phyloP scores from a whole-genome alignment of 2,329 filamentous ascomycete genomes.

The Phyllosticta citrichinensis region DNA sequence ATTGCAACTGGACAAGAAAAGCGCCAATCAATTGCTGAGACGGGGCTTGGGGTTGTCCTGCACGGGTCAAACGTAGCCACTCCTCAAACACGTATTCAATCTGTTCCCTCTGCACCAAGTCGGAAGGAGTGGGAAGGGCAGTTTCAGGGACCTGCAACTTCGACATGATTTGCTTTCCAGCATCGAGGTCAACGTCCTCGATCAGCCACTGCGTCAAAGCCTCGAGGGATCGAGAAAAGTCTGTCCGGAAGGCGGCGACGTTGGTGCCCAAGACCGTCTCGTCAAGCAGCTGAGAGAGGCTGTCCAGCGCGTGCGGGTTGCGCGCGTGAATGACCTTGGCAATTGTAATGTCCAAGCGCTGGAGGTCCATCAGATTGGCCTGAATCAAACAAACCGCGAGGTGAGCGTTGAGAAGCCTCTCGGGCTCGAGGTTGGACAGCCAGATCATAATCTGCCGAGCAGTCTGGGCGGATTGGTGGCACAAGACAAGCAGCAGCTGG shows the following conservation, averaged over 20 bases:
- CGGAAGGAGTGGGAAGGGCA: constrained; percentile 45
- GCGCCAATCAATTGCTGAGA: constrained; percentile 56
- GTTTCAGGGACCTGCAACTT: constrained; percentile 48
- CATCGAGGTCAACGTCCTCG: constrained; percentile 57
- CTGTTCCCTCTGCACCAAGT: constrained; percentile 60
- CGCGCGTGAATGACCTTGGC: constrained; percentile 62
- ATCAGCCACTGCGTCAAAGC: constrained; percentile 71
- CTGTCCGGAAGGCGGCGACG: constrained; percentile 68
- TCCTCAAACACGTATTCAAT: constrained; percentile 94
- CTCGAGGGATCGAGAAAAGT: constrained; percentile 76
- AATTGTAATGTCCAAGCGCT: constrained; percentile 52
- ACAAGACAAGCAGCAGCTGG: constrained; percentile 51
- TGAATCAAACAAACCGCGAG: constrained; percentile 52
- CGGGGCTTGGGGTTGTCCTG: constrained; percentile 56
- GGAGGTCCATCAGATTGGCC: constrained; percentile 50
- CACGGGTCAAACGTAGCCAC: constrained; percentile 66
- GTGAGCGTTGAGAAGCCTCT: constrained; percentile 50
- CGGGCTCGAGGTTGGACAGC: constrained; percentile 43
- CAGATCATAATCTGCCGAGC: constrained; percentile 44
- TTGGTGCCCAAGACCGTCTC: constrained; percentile 68
- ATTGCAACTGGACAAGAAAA: constrained; percentile 78
- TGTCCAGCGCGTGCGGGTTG: constrained; percentile 63
- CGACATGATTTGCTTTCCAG: constrained; percentile 61
- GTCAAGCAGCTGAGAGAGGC: constrained; percentile 71
- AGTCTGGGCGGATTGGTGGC: constrained; percentile 48